Base-by-base conservation (phyloP, 2,329 filamentous ascomycete genomes). In the Rhytidhysteron rufulum region DNA sequence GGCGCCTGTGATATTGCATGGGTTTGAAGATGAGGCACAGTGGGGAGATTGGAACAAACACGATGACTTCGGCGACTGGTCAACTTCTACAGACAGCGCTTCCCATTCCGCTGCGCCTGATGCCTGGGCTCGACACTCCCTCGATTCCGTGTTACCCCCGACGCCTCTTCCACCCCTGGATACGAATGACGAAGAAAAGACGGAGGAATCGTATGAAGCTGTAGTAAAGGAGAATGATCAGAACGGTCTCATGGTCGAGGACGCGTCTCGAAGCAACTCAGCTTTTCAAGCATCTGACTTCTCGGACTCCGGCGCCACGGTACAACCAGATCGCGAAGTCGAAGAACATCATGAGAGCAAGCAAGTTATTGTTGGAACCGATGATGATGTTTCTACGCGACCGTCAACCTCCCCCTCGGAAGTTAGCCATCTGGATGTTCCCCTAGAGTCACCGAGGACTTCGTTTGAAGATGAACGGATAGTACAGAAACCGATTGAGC, bases 321-420 rank as follows among this genome's bases (percentile, higher is more conserved):
- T 61, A 37, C 56, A 57, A 16, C 46, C 49, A 5, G 53, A 60
- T 29, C 44, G 42, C 13, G 25, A 31, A 11, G 37, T 42, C 13
- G 35, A 32, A 18, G 32, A 27, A 17, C 34, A 22, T 7, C 30
- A 43, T 7, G 25, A 30, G 17, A 41, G 50, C 1, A 22, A 42
- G 16, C 15, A 21, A 11, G 47, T 49, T 9, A 29, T 45, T 30
- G 17, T 43, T 8, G 50, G 48, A 10, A 43, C 45, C n/a, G 60
- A 63, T 8, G 53, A 60, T 36, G 54, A 57, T 34, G 47, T 50
- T 3, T 66, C 63, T 15, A 59, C 58, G 17, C 53, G 57, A 22
- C 52, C 61, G 0, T 67, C 63, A 1, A 61, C 56, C 6, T 63
- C 63, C 9, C 57, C 57, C 1, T 65, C 62, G n/a, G 62, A 65